These are phyloP conservation scores for Melocanna baccifera DNA, from an alignment of 176 grass and related monocot genomes.

Conservation along the genomic window DNA sequence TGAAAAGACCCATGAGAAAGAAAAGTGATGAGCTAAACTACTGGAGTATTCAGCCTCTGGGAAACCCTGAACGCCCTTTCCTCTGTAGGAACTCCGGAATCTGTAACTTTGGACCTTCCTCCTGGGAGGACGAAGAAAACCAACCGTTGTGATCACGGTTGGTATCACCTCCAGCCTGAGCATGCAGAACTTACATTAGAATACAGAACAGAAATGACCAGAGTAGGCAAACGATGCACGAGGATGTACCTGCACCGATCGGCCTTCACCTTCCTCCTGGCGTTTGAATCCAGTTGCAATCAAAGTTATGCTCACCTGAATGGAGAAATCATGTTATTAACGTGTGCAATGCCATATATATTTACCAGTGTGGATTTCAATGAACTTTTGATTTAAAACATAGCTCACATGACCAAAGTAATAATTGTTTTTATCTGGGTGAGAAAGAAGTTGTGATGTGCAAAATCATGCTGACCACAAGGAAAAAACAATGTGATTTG, in stretches of 20 bases:
- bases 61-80: constrained; percentile 65
- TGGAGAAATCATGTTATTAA: neutral
- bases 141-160: constrained; percentile 29
- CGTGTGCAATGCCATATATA: neutral
- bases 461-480: neutral
- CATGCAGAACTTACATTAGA: neutral
- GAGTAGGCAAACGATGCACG: neutral
- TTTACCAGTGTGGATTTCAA: neutral
- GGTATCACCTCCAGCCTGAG: constrained; percentile 42
- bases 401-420: neutral
- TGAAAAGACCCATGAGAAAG: neutral
- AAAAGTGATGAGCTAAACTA: neutral
- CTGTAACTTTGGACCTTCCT: constrained; percentile 58
- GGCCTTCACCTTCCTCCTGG: constrained; percentile 61
- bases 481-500: neutral
- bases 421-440: neutral
- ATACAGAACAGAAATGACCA: neutral
- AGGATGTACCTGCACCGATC: constrained; percentile 38
- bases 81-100: constrained; percentile 74
- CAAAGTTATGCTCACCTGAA: constrained; percentile 80
- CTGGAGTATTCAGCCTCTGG: constrained; percentile 10
- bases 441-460: neutral
- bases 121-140: constrained; percentile 35
- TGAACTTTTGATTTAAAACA: neutral
- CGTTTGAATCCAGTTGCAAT: constrained; percentile 89